Percentiles rank a stretch among this genome's conserved stretches.
phyloP scores from a whole-genome alignment of 1,139 yeast genomes.

The Candida freyschussii region DNA sequence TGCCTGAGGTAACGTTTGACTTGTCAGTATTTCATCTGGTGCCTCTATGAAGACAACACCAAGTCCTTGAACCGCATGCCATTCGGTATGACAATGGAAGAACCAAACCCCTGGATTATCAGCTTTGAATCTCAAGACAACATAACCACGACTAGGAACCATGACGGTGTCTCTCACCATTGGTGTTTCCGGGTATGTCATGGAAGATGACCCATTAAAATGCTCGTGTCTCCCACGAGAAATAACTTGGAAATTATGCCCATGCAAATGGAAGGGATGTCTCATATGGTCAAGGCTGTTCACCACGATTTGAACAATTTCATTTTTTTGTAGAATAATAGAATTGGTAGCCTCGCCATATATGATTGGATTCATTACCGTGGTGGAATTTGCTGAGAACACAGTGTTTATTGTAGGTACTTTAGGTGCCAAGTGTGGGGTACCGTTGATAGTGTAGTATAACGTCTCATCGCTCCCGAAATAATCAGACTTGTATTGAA shows the following conservation, averaged over 20 bases:
- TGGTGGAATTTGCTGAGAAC: slow-evolving; percentile 24
- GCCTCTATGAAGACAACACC: slow-evolving; percentile 53
- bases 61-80: slow-evolving; percentile 72
- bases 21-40: slow-evolving; percentile 50
- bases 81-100: slow-evolving; percentile 77
- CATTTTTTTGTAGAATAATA: slow-evolving; percentile 44
- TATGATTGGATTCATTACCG: slow-evolving; percentile 25
- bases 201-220: slow-evolving; percentile 34
- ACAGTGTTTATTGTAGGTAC: slow-evolving; percentile 38
- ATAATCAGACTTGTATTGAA: slow-evolving; percentile 45
- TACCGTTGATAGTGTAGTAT: slow-evolving; percentile 47
- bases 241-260: slow-evolving; percentile 74
- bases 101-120: slow-evolving; percentile 79
- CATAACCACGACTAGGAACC: slow-evolving; percentile 56
- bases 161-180: slow-evolving; percentile 61
- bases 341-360: slow-evolving; percentile 55
- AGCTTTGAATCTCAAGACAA: slow-evolving; percentile 53
- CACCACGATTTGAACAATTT: slow-evolving; percentile 62
- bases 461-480: slow-evolving; percentile 37
- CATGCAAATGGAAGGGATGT: slow-evolving; percentile 94
- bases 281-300: slow-evolving; percentile 78
- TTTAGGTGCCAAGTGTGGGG: slow-evolving; percentile 44
- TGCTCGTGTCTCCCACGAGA: slow-evolving; percentile 48
- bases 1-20: slow-evolving; percentile 42
- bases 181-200: slow-evolving; percentile 51